These are phyloP conservation scores for Sarcodon sp. DNA, from an alignment of 768 basidiomycete species.

Conservation along the genomic window DNA sequence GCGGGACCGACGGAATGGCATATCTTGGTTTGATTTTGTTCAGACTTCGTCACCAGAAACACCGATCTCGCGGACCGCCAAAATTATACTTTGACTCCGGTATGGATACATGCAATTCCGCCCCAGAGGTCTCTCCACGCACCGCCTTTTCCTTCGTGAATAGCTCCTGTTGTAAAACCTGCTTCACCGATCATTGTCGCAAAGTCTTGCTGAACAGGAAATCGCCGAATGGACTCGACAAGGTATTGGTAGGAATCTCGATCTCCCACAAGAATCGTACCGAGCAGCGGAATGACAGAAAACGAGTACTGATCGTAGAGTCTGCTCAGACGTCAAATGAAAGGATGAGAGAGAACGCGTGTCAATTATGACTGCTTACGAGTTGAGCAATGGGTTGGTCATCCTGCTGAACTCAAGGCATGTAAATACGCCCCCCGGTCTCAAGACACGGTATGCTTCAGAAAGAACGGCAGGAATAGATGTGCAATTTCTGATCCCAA, in stretches of 20 bases:
- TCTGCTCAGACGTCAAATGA: constrained; percentile 24
- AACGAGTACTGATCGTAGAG: constrained; percentile 94
- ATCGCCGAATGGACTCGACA: constrained; percentile 92
- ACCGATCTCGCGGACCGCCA: not conserved
- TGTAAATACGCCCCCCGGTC: constrained; percentile 91
- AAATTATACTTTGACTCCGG: constrained; percentile 60
- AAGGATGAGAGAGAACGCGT: not conserved
- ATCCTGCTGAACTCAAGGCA: constrained; percentile 96
- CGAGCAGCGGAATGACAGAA: constrained; percentile 85
- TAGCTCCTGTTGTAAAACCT: constrained; percentile 60
- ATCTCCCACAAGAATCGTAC: constrained; percentile 95
- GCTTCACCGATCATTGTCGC: constrained; percentile 80
- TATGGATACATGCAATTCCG: constrained; percentile 80
- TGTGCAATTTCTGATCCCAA: constrained; percentile 96
- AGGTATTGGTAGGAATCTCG: constrained; percentile 94
- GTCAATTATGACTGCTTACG: constrained; percentile 35
- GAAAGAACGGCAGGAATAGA: constrained; percentile 77
- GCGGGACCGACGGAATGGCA: too few species aligned
- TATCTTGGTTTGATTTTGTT: too few species aligned
- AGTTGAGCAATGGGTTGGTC: constrained; percentile 70
- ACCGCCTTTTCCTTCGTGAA: constrained; percentile 55
- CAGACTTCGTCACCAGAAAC: too few species aligned
- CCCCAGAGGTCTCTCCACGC: constrained; percentile 83
- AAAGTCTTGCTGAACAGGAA: constrained; percentile 83
- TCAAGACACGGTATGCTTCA: constrained; percentile 89